A percentile compares a stretch with the other conserved stretches of the same genome.
Evolutionary conservation across 208 protist genomes (phyloP).

Genomic region (Acanthamoeba lenticulata): DNA sequence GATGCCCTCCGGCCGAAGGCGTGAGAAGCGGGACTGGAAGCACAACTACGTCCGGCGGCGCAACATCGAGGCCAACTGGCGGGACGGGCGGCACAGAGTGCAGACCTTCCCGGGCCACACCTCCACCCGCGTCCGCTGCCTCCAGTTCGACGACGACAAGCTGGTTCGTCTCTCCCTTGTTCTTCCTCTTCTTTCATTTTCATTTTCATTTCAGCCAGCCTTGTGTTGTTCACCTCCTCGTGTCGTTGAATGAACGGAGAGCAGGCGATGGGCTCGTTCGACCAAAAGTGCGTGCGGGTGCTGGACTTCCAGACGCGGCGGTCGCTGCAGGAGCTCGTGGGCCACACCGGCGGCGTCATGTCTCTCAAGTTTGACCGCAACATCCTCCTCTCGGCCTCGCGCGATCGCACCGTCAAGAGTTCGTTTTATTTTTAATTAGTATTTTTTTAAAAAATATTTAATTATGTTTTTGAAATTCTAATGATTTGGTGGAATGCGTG

Average conservation of each 20-base stretch:
- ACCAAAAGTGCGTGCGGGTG: conserved; percentile 12
- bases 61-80: conserved; percentile 29
- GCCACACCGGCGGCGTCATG: conserved; percentile 32
- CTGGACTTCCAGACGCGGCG: background rate
- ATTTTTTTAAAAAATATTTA: too few relatives aligned
- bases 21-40: too few relatives aligned
- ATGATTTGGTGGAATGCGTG: too few relatives aligned
- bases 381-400: conserved; percentile 28
- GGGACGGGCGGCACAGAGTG: background rate
- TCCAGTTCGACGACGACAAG: conserved; percentile 47
- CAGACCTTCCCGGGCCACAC: conserved; percentile 23
- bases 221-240: too few relatives aligned
- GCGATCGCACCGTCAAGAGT: conserved; percentile 40
- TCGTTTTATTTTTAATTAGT: too few relatives aligned
- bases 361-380: conserved; percentile 12
- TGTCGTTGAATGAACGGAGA: background rate
- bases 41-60: background rate
- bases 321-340: background rate
- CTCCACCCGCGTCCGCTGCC: background rate
- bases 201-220: too few relatives aligned
- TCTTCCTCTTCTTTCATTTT: background rate
- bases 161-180: background rate
- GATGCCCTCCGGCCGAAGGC: too few relatives aligned
- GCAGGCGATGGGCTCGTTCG: conserved; percentile 41
- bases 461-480: background rate